Evolutionary conservation across 495 filamentous ascomycete genomes (phyloP), one percentile per base, ranked within the genome.

Genomic region (Aspergillus coremiiformis): DNA sequence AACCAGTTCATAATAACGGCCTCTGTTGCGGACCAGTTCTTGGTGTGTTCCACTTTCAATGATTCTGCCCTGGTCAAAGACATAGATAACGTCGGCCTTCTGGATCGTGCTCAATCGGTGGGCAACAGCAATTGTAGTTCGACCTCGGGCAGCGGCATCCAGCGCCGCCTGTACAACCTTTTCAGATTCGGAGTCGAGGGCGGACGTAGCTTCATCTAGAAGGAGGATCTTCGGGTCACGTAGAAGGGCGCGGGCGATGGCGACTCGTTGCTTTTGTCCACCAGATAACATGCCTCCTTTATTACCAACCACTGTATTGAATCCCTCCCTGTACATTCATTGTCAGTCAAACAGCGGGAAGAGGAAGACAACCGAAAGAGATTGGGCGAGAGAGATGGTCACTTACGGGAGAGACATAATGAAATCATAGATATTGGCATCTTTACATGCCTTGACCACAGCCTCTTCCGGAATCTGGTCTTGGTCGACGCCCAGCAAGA

Each of bases 401-500:
- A 71, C 68, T 65, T 65, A 70, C 57, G 83, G 81, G 12, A 84
- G 69, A 39, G 83, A 85, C 63, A 84, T 78, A 65, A 95, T 91
- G 67, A 94, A 95, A 58, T 93, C 88, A 65, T 90, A 89, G 58
- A 95, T 95, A 59, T 95, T 95, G 37, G 90, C 90, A 62, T 91
- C 85, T 52, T 83, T 84, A 74, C 89, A 93, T 12, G 86, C 88
- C 56, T 84, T 77, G 44, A 84, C 74, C 27, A 95, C 76, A 5
- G 76, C 75, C 32, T 82, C 84, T 37, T 94, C 88, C 0, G 79
- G 64, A 15, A 87, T 78, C 42, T 85, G 77, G 8, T 84, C 78
- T 4, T 70, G 67, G 46, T 80, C 78, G 10, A 76, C 75, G 19
- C 87, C 87, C 5, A 95, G 73, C 5, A 93, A 64, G 51, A 95